Conservation (phyloP, 108 stramenopile genomes). For the Nitzschia sp. region DNA sequence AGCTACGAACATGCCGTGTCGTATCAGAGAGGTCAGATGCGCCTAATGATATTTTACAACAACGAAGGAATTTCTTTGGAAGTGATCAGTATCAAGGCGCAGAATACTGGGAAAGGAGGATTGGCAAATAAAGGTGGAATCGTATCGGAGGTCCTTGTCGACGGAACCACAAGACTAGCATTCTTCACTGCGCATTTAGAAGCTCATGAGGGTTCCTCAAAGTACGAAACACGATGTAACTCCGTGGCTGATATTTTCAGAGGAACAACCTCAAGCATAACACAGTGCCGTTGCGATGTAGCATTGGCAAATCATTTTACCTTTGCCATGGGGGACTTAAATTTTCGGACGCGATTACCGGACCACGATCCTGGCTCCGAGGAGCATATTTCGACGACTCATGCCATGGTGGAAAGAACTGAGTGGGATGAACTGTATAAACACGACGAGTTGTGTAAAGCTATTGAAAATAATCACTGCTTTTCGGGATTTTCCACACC, state of each 20-base stretch:
- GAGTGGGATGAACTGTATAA: conserved; percentile 51
- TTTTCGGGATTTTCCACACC: conserved; percentile 56
- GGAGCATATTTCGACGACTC: conserved; percentile 21
- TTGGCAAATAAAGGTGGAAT: conserved; percentile 75
- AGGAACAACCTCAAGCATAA: conserved; percentile 27
- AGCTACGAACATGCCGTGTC: conserved; percentile 40
- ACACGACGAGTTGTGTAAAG: conserved; percentile 52
- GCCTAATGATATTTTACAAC: conserved; percentile 49
- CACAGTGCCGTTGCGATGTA: conserved; percentile 34
- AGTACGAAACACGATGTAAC: conserved; percentile 43
- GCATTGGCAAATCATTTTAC: conserved; percentile 51
- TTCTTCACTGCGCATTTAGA: conserved; percentile 63
- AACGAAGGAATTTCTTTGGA: conserved; percentile 23
- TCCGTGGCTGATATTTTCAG: conserved; percentile 46
- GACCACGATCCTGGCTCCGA: conserved; percentile 13
- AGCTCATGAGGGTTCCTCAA: conserved; percentile 61
- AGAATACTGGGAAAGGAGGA: conserved; percentile 56
- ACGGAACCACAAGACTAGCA: conserved; percentile 38
- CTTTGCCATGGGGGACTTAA: conserved; percentile 77
- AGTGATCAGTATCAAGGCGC: conserved; percentile 37
- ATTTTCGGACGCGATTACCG: conserved; percentile 48
- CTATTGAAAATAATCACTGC: conserved; percentile 47
- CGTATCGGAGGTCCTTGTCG: conserved; percentile 44
- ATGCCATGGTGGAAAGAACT: conserved; percentile 25
- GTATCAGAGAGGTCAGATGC: conserved; percentile 66